Evolutionary conservation across 1,139 yeast species (phyloP).

Genomic region (Candida neerlandica): DNA sequence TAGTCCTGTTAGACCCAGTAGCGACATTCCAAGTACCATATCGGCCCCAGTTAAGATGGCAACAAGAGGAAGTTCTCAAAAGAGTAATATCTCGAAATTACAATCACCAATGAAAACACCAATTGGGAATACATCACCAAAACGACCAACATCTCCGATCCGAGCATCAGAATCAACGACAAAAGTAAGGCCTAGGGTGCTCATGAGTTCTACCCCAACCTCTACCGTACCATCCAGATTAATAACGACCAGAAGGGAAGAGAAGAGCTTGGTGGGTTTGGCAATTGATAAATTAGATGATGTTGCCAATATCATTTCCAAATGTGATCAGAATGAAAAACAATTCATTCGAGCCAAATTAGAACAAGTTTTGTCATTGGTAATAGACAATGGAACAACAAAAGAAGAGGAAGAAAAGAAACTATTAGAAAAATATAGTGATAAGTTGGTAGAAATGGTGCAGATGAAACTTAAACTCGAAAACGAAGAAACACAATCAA

Average conservation of each 20-base stretch:
- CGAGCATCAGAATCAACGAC: background rate
- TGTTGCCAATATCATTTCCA: constrained; percentile 6
- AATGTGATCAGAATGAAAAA: constrained; percentile 16
- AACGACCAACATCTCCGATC: constrained; percentile 7
- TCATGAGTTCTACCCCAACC: constrained; percentile 7
- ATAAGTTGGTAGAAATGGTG: constrained; percentile 28
- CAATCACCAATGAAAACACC: constrained; percentile 12
- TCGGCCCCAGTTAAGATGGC: constrained; percentile 2
- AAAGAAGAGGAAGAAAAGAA: constrained; percentile 3
- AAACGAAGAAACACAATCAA: background rate
- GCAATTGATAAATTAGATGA: constrained; percentile 11
- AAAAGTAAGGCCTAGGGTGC: constrained; percentile 7
- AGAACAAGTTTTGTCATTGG: constrained; percentile 12
- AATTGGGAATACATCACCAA: constrained; percentile 2
- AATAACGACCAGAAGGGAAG: background rate
- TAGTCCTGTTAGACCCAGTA: constrained; percentile 8
- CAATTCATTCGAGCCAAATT: constrained; percentile 14
- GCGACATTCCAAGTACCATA: constrained; percentile 10
- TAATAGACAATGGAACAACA: constrained; percentile 10
- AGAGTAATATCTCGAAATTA: constrained; percentile 4
- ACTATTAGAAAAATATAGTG: constrained; percentile 36
- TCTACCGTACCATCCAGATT: constrained; percentile 4
- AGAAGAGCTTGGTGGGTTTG: constrained; percentile 7
- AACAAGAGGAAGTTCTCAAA: background rate
- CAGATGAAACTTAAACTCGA: constrained; percentile 21